Conservation (phyloP, 2,329 filamentous ascomycete species). For the Verruconis gallopava region DNA sequence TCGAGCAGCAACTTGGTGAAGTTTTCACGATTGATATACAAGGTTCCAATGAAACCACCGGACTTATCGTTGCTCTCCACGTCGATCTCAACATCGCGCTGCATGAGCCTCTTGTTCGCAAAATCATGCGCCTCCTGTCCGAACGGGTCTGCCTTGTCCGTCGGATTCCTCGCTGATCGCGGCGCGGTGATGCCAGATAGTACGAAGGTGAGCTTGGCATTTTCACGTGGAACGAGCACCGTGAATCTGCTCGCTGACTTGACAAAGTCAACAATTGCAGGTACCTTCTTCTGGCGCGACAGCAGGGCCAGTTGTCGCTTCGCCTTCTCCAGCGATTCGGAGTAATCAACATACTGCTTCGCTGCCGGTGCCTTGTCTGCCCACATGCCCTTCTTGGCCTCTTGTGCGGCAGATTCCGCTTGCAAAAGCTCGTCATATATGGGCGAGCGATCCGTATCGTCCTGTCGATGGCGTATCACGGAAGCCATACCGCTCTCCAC, state of each 20-base stretch:
- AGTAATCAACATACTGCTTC: conserved; percentile 78
- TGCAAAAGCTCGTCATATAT: conserved; percentile 84
- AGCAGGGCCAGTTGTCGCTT: conserved; percentile 84
- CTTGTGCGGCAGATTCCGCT: conserved; percentile 69
- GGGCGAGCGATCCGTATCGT: conserved; percentile 84
- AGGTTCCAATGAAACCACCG: conserved; percentile 88
- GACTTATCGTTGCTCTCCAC: conserved; percentile 92
- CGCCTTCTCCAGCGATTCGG: conserved; percentile 84
- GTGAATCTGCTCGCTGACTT: conserved; percentile 95
- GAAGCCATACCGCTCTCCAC: conserved; percentile 91
- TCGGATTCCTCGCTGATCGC: conserved; percentile 66
- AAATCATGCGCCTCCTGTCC: conserved; percentile 91
- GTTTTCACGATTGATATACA: conserved; percentile 90
- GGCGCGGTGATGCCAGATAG: conserved; percentile 87
- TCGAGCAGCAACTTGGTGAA: conserved; percentile 89
- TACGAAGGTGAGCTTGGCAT: conserved; percentile 88
- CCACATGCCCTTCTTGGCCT: conserved; percentile 90
- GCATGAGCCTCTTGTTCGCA: conserved; percentile 75
- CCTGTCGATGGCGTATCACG: conserved; percentile 87
- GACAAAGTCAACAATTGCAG: conserved; percentile 90
- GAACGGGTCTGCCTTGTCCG: conserved; percentile 80
- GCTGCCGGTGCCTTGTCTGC: conserved; percentile 73
- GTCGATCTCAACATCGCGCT: conserved; percentile 92
- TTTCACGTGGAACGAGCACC: conserved; percentile 79
- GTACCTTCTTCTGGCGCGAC: conserved; percentile 81